These are phyloP conservation scores for Mycena venus DNA, from an alignment of 768 basidiomycete species.

Conservation along the genomic window DNA sequence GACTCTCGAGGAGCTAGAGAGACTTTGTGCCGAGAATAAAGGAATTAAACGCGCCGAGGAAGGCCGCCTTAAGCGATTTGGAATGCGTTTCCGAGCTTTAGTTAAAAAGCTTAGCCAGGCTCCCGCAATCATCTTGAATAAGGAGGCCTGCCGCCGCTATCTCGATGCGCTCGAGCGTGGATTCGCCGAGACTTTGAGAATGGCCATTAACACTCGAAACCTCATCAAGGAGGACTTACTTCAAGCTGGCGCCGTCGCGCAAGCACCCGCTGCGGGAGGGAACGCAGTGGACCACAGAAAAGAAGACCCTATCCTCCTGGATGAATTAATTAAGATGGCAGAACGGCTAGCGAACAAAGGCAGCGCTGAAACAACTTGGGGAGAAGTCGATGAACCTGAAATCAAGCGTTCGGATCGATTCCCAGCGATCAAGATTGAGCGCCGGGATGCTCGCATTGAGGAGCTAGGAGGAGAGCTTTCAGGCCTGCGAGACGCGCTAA, in stretches of 20 bases:
- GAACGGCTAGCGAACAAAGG: slow-evolving; percentile 10
- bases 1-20: slow-evolving; percentile 18
- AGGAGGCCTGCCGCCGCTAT: slow-evolving; percentile 20
- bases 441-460: slow-evolving; percentile 3
- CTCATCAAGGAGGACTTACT: slow-evolving; percentile 18
- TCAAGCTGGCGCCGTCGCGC: neutral
- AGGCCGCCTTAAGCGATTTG: slow-evolving; percentile 13
- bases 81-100: slow-evolving; percentile 1
- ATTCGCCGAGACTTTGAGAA: slow-evolving; percentile 7
- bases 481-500: neutral
- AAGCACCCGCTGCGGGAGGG: neutral
- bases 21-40: neutral
- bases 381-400: neutral
- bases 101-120: slow-evolving; percentile 11
- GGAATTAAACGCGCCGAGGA: slow-evolving; percentile 9
- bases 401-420: slow-evolving; percentile 16
- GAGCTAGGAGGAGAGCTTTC: slow-evolving; percentile 12
- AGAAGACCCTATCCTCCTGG: slow-evolving; percentile 19
- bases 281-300: neutral
- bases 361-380: neutral
- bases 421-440: slow-evolving; percentile 16
- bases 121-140: slow-evolving; percentile 24
- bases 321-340: slow-evolving; percentile 25
- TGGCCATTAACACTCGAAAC: slow-evolving; percentile 8
- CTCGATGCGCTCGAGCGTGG: slow-evolving; percentile 17